Evolutionary conservation across 495 filamentous ascomycete genomes (phyloP), one percentile per base, ranked within the genome.

Genomic region (Penicillium pulvis): DNA sequence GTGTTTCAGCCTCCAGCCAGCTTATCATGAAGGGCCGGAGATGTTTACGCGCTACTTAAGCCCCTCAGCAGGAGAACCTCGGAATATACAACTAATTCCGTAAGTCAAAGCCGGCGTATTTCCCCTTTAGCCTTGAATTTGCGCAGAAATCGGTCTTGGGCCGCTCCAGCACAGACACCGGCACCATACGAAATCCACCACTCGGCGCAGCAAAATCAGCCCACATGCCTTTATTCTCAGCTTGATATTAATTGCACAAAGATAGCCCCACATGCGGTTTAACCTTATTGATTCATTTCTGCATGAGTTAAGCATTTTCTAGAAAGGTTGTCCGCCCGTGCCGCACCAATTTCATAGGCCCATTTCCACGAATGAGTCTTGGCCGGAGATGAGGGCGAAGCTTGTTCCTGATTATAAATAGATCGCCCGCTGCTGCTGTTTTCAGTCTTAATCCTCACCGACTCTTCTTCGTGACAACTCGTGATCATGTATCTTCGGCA

Each of bases 401-500:
- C 20, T 41, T 43, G 20, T 19, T 17, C 12, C 11, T 31, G 26
- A 44, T 16, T 2, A 28, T 39, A 43, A 30, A 39, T 42, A 53
- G 24, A 30, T 35, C 19, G 9, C 12, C 0, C 0, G 16, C 14
- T 11, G 33, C 19, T 24, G 19, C n/a, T 14, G 8, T 23, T 24
- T 24, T 19, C 26, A 31, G 12, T 14, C 17, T 39, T 9, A 36
- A 41, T 53, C 5, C 42, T 3, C 36, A 41, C 5, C 5, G 7
- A 17, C 6, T 16, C 1, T n/a, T 44, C 5, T 42, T 31, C 26
- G 33, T 14, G n/a, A 19, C 19, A 35, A 23, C 28, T 41, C 20
- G 49, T 42, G 7, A 35, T 28, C 14, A 66, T 69, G 60, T 9
- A 49, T 41, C 24, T 56, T 19, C 31, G 36, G n/a, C 12, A 30